Percentiles rank a stretch among this genome's conserved stretches.
Conservation (phyloP, 345 rosid genomes). For the Populus deltoides region DNA sequence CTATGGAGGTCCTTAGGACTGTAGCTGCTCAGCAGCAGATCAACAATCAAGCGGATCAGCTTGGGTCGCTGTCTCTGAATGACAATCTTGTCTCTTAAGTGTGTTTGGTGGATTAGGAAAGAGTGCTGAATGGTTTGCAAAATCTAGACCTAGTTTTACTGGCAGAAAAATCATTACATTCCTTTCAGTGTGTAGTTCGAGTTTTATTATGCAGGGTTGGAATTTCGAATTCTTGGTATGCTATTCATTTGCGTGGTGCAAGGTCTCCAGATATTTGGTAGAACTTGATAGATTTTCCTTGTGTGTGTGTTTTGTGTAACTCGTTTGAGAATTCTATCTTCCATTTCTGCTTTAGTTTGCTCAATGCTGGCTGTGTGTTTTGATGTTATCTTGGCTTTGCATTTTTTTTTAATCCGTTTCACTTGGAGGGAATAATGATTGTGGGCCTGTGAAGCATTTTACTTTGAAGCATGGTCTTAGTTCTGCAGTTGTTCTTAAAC, state of each 20-base stretch:
- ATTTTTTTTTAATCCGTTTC: background rate
- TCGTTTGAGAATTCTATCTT: background rate
- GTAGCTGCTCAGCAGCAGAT: constrained; percentile 29
- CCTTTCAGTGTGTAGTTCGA: background rate
- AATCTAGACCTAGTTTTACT: background rate
- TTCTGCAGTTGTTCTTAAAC: background rate
- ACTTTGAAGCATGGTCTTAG: background rate
- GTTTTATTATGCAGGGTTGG: background rate
- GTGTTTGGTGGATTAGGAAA: background rate
- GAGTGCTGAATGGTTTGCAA: constrained; percentile 8
- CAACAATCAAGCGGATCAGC: constrained; percentile 20
- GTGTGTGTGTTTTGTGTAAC: background rate
- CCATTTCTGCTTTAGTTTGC: background rate
- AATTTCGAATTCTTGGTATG: background rate
- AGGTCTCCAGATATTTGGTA: background rate
- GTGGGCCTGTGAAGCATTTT: background rate
- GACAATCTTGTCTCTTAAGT: constrained; percentile 16
- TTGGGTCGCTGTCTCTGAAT: constrained; percentile 18
- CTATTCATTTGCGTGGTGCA: background rate
- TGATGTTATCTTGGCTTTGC: background rate
- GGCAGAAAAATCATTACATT: background rate
- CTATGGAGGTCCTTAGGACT: constrained; percentile 31
- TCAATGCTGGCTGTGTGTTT: background rate
- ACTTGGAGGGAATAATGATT: background rate
- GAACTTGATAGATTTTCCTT: background rate